phyloP scores from a whole-genome alignment of 148 eudicot species.

The Arctostaphylos glauca region DNA sequence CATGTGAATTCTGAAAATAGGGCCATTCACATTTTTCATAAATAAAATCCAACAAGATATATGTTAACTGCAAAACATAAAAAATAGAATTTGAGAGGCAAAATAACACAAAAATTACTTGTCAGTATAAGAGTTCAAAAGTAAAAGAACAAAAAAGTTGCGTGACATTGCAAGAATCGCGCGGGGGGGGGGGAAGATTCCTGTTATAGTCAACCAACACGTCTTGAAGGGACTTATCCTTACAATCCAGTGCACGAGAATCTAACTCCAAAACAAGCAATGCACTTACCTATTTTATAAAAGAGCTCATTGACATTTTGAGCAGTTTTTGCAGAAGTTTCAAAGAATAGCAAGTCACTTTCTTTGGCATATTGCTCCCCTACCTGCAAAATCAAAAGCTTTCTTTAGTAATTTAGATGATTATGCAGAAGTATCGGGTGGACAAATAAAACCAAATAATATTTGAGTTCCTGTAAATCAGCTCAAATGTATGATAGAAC shows the following conservation, averaged over 20 bases:
- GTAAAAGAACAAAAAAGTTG: no score
- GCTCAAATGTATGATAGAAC: not conserved
- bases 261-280: not conserved
- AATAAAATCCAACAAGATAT: no score
- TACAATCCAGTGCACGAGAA: not conserved
- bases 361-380: conserved; percentile 67
- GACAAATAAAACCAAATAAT: not conserved
- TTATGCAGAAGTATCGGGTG: not conserved
- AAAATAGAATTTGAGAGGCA: no score
- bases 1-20: no score
- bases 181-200: not conserved
- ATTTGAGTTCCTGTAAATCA: not conserved
- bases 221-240: not conserved
- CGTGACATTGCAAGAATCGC: no score
- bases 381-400: conserved; percentile 33
- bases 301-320: conserved; percentile 70
- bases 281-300: conserved; percentile 46
- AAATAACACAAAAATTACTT: no score
- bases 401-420: not conserved
- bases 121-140: no score
- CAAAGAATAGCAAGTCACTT: conserved; percentile 55
- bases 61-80: no score
- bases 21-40: no score
- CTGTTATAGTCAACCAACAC: not conserved
- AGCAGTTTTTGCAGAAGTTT: conserved; percentile 73